Base-by-base conservation (phyloP, 2,329 filamentous ascomycete genomes). In the Zasmidium angulare region DNA sequence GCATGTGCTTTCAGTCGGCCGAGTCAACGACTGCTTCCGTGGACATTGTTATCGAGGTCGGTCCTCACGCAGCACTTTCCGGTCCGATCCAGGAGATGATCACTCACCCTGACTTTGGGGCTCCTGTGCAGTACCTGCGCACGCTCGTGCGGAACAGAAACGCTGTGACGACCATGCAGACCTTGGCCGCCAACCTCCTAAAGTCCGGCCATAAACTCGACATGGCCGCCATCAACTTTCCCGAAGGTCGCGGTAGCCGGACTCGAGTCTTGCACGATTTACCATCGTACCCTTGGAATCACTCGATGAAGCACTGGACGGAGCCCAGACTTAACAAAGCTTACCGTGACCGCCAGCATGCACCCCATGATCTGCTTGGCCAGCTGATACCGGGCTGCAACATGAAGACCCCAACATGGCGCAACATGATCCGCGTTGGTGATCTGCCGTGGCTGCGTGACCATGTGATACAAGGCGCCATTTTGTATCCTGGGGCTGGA, bases 361-460 rank as follows among this genome's bases (percentile, higher is more conserved):
- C 57, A 14, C 51, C 47, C 10, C 22, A 61, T 14, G 57, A 59
- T 21, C 53, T 64, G 10, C 19, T 64, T 14, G 62, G 62, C 9
- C 67, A 26, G 2, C 51, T 14, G 6, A 23, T 19, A 11, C 29
- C 14, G 29, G 29, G 29, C 14, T 14, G 36, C 24, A 29, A 29
- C 50, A 11, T 36, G 22, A 10, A 12, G 3, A 19, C 3, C 12
- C 69, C 67, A 17, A 50, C 51, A 40, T 72, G 60, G 67, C 66
- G 57, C 57, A 66, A 67, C 50, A 59, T 63, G 29, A 43, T 71
- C 17, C 54, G 63, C 11, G 17, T 63, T 9, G 40, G 46, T 2
- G 68, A 71, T 49, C 48, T 62, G 24, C 64, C 67, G 2, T 69
- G 69, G 70, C 51, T 71, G 2, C 19, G 20, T 14, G 68, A 69